Percentiles rank a stretch among this genome's conserved stretches.
These are phyloP conservation scores for Fusarium humuli DNA, from an alignment of 2,329 filamentous ascomycete genomes.

Conservation along the genomic window DNA sequence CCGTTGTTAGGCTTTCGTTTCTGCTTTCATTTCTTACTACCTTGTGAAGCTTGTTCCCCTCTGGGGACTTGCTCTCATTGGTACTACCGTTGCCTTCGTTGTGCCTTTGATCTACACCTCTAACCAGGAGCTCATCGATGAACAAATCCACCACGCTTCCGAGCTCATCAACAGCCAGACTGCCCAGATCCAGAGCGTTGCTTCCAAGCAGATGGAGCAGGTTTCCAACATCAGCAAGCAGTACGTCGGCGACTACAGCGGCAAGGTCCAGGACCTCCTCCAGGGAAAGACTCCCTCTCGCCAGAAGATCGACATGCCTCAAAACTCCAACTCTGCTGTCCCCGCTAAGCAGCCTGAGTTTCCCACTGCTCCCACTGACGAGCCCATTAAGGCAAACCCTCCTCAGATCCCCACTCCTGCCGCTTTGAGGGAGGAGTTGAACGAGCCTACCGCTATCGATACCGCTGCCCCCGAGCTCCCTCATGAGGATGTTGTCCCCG, in stretches of 20 bases:
- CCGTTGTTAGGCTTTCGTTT: conserved; percentile 63
- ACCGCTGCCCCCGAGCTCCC: conserved; percentile 46
- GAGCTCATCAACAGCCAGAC: conserved; percentile 72
- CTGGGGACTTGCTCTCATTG: conserved; percentile 74
- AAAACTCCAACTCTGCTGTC: conserved; percentile 28
- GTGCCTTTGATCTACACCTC: conserved; percentile 72
- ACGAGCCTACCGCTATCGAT: conserved; percentile 43
- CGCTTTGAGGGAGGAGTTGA: conserved; percentile 41
- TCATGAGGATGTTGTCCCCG: conserved; percentile 34
- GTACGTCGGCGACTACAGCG: conserved; percentile 74
- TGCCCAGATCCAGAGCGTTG: conserved; percentile 69
- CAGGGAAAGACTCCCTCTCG: conserved; percentile 61
- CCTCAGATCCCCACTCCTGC: conserved; percentile 42
- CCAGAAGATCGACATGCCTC: conserved; percentile 55
- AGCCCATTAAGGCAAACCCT: conserved; percentile 46
- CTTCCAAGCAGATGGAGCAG: conserved; percentile 72
- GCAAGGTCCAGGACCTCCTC: conserved; percentile 74
- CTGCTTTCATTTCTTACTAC: conserved; percentile 74
- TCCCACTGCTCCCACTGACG: conserved; percentile 53
- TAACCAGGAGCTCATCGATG: conserved; percentile 77
- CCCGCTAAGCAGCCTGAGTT: conserved; percentile 50
- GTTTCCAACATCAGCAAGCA: conserved; percentile 74
- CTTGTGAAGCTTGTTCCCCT: conserved; percentile 76
- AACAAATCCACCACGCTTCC: conserved; percentile 68
- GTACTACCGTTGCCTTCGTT: conserved; percentile 70